Percentiles rank a stretch among this genome's conserved stretches.
These are phyloP conservation scores for Colletotrichum liaoningense DNA, from an alignment of 2,329 filamentous ascomycete genomes.

Conservation along the genomic window DNA sequence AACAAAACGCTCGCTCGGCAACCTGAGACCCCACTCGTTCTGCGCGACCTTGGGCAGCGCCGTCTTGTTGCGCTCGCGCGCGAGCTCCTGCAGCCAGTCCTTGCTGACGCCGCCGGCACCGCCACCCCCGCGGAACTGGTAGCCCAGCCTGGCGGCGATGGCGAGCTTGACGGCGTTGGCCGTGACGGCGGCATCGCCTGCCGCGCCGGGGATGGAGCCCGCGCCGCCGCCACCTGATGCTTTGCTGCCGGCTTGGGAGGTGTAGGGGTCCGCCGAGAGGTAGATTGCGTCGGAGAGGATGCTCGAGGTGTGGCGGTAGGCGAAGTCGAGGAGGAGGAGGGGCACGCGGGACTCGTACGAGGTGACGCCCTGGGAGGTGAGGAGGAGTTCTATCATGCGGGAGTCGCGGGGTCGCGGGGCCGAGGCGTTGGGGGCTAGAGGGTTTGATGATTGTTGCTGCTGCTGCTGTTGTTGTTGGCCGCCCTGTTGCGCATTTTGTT, in stretches of 20 bases:
- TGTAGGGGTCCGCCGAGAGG: slow-evolving; percentile 76
- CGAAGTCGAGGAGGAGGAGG: slow-evolving; percentile 85
- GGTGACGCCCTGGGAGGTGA: slow-evolving; percentile 82
- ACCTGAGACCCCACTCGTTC: slow-evolving; percentile 74
- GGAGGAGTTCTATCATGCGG: slow-evolving; percentile 82
- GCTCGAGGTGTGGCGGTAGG: slow-evolving; percentile 82
- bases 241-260: slow-evolving; percentile 64
- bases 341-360: slow-evolving; percentile 86
- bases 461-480: slow-evolving; percentile 6
- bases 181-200: slow-evolving; percentile 67
- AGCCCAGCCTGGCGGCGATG: slow-evolving; percentile 74
- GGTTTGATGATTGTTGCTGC: slow-evolving; percentile 24
- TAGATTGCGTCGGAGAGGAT: slow-evolving; percentile 79
- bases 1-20: slow-evolving; percentile 77
- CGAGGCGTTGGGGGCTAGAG: slow-evolving; percentile 46
- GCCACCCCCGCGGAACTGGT: slow-evolving; percentile 72
- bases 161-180: slow-evolving; percentile 79
- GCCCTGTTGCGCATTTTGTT: slow-evolving; percentile 28
- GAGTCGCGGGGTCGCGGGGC: slow-evolving; percentile 79
- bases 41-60: slow-evolving; percentile 71
- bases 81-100: slow-evolving; percentile 82
- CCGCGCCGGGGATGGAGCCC: slow-evolving; percentile 52
- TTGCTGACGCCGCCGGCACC: slow-evolving; percentile 70
- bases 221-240: slow-evolving; percentile 63
- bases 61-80: slow-evolving; percentile 75